phyloP scores from a whole-genome alignment of 1,284 basidiomycete species.

The Rhodotorula sp. region DNA sequence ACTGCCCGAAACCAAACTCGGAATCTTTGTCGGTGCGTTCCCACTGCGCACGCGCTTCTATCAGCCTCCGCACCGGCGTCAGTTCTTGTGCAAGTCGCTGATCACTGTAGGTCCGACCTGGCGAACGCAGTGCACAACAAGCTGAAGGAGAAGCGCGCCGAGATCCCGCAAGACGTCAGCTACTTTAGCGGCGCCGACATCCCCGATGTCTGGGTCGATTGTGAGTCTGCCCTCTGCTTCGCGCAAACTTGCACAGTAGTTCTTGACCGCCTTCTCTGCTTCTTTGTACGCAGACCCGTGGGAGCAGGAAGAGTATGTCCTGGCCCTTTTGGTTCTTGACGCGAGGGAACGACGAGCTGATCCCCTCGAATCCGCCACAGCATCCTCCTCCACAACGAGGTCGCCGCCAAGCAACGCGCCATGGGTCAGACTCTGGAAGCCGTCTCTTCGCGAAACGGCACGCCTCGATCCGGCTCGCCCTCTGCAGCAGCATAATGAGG shows the following conservation, averaged over 20 bases:
- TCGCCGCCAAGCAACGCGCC: slow-evolving; percentile 27
- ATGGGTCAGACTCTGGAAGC: slow-evolving; percentile 3
- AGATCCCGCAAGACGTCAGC: slow-evolving; percentile 65
- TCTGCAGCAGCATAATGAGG: not conserved
- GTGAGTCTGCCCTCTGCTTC: not conserved
- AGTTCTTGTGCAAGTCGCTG: too few species aligned
- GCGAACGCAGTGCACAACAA: slow-evolving; percentile 76
- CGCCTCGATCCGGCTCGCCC: not conserved
- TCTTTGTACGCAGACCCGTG: not conserved
- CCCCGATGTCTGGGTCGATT: slow-evolving; percentile 32
- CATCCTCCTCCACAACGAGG: slow-evolving; percentile 25
- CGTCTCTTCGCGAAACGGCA: slow-evolving; percentile 12
- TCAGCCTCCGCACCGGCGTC: not conserved
- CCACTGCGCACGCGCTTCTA: not conserved
- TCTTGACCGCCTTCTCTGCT: too few species aligned
- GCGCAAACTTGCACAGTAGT: fast-evolving
- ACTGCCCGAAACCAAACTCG: slow-evolving; percentile 65
- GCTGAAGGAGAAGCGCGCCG: slow-evolving; percentile 74
- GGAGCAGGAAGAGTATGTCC: slow-evolving; percentile 23
- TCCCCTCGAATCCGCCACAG: not conserved
- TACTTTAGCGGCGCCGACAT: slow-evolving; percentile 51
- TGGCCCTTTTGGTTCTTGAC: not conserved
- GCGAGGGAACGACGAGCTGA: not conserved
- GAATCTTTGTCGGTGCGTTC: slow-evolving; percentile 66
- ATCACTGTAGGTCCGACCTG: not conserved